These are phyloP conservation scores for Sedum album DNA, from an alignment of 164 flowering plant genomes.

Conservation along the genomic window DNA sequence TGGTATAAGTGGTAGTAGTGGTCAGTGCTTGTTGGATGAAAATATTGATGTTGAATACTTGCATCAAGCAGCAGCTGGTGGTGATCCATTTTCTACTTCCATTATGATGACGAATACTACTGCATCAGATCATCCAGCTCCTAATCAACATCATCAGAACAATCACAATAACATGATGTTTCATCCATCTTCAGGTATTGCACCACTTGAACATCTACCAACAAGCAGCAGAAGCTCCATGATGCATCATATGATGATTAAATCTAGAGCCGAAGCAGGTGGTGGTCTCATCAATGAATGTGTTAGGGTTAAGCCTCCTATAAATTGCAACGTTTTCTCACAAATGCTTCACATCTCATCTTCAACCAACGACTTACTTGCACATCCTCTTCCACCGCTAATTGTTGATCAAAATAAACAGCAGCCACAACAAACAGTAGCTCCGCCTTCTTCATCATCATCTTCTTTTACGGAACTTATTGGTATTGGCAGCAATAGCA, in stretches of 20 bases:
- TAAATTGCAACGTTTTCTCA: constrained; percentile 33
- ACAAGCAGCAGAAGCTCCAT: neutral
- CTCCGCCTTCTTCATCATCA: constrained; percentile 13
- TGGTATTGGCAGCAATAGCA: neutral
- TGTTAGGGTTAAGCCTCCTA: neutral
- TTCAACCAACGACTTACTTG: neutral
- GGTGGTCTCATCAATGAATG: too few relatives aligned
- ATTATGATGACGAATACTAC: too few relatives aligned
- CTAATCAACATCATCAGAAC: too few relatives aligned
- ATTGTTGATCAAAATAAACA: neutral
- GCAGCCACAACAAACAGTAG: constrained; percentile 21
- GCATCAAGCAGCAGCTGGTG: too few relatives aligned
- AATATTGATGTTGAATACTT: too few relatives aligned
- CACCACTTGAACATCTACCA: neutral
- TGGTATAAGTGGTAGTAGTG: too few relatives aligned
- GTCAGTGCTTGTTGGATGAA: too few relatives aligned
- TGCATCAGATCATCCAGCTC: too few relatives aligned
- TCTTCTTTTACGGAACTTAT: neutral
- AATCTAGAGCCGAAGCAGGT: constrained; percentile 14
- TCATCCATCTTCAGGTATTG: neutral
- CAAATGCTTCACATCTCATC: constrained; percentile 81
- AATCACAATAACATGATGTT: too few relatives aligned
- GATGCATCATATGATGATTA: neutral
- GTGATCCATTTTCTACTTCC: too few relatives aligned
- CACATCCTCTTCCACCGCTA: too few relatives aligned